Evolutionary conservation across 352 stramenopile genomes (phyloP).

Genomic region (Phytopythium cucurbitacearum): DNA sequence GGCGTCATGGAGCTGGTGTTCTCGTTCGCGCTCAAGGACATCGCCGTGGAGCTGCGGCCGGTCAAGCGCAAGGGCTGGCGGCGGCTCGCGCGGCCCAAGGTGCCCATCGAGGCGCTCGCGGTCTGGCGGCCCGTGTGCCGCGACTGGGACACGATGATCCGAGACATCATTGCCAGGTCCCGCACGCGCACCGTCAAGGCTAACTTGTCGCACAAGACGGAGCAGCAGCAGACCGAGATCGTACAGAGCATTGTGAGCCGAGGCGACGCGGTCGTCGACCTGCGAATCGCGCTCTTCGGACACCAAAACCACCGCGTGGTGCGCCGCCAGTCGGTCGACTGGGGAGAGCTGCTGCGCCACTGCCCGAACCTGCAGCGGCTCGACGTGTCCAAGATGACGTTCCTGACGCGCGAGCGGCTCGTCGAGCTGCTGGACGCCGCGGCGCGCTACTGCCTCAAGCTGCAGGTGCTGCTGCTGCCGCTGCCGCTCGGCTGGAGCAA

Average conservation of each 20-base stretch:
- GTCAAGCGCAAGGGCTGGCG: constrained; percentile 41
- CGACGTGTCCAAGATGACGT: constrained; percentile 48
- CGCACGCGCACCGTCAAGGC: constrained; percentile 34
- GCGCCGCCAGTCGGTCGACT: constrained; percentile 20
- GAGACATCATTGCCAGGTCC: constrained; percentile 39
- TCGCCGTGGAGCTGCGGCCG: constrained; percentile 41
- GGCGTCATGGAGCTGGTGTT: constrained; percentile 48
- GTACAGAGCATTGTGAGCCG: constrained; percentile 10
- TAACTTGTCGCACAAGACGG: constrained; percentile 43
- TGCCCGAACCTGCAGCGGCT: constrained; percentile 45
- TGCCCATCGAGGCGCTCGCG: constrained; percentile 28
- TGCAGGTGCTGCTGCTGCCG: constrained; percentile 37
- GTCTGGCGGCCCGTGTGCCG: constrained; percentile 37
- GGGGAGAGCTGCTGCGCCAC: constrained; percentile 23
- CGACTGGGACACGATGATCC: constrained; percentile 45
- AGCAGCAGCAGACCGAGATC: constrained; percentile 18
- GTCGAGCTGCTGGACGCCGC: constrained; percentile 29
- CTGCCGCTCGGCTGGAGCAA: constrained; percentile 38
- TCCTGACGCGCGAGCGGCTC: constrained; percentile 36
- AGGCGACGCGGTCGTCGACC: constrained; percentile 25
- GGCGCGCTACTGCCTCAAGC: constrained; percentile 34
- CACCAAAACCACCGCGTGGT: constrained; percentile 18
- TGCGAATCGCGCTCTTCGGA: constrained; percentile 45
- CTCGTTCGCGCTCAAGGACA: constrained; percentile 49
- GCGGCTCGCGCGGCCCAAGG: constrained; percentile 29